Evolutionary conservation across 306 rosid species (phyloP), one percentile per base, ranked within the genome.

Genomic region (Clitoria ternatea): DNA sequence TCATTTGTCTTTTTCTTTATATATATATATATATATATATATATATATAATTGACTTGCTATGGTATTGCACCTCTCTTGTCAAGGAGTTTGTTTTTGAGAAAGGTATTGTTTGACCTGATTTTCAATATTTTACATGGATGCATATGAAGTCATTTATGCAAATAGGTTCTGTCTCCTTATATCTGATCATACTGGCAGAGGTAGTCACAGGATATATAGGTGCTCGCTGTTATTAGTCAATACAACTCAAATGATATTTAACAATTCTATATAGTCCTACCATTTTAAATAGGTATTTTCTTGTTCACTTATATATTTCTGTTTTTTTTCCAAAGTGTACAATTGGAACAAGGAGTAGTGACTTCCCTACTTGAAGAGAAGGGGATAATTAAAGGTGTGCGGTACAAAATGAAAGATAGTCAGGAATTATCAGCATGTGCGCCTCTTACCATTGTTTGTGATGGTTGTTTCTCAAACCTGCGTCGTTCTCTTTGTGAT

Each of bases 391-490:
- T 93, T 36, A 88, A 84, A 86, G 98, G 98, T 13, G 98, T 90
- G 68, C 83, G 82, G 44, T 93, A 88, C 84, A 93, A 90, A 88
- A 80, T 67, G 1, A 90, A 85, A 77, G 84, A 83, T 56, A 92
- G 90, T 37, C 69, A 88, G 56, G 97, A 87, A 68, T 62, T 82
- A 76, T 76, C 81, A 24, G 87, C 93, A 36, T 82, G 79, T 79
- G 97, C 97, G 3, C 98, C 97, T 37, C 84, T 93, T 44, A 90
- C 96, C 23, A 78, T 93, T 82, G 97, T 93, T 69, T 93, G 98
- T 76, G 97, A 93, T 69, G 98, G 98, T 13, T 93, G 98, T 73
- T 93, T 93, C 87, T 93, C 97, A 76, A 93, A 90, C 85, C 67
- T 93, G 88, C 90, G 98, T 4, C 96, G 96, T 57, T 77, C 97